Conservation (phyloP, 352 stramenopile genomes). For the Phytophthora aleatoria region DNA sequence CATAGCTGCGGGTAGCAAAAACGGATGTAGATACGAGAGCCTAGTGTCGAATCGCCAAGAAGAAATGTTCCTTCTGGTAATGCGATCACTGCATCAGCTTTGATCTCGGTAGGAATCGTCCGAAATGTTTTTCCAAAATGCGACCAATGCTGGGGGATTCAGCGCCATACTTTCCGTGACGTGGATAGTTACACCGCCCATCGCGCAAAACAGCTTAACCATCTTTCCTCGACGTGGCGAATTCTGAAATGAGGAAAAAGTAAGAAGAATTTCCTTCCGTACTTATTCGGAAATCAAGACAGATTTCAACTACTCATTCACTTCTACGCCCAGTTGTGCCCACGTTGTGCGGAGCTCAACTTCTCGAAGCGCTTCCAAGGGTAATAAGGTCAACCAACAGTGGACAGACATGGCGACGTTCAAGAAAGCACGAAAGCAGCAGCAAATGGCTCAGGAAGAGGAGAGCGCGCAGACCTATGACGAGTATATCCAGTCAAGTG, state of each 20-base stretch:
- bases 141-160: conserved; percentile 33
- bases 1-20: conserved; percentile 23
- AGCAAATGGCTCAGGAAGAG: conserved; percentile 45
- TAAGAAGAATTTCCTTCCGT: too few species aligned
- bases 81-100: conserved; percentile 25
- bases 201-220: too few species aligned
- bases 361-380: conserved; percentile 42
- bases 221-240: too few species aligned
- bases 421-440: conserved; percentile 49
- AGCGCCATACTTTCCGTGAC: background rate
- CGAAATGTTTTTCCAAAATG: conserved; percentile 35
- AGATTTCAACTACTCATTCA: too few species aligned
- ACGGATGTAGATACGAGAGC: conserved; percentile 36
- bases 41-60: conserved; percentile 1
- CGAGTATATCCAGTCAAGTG: conserved; percentile 70
- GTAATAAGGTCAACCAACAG: conserved; percentile 72
- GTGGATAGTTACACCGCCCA: background rate
- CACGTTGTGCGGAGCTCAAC: background rate
- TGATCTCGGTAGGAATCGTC: conserved; percentile 19
- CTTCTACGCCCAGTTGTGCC: background rate
- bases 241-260: too few species aligned
- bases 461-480: conserved; percentile 77
- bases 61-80: conserved; percentile 10
- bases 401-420: conserved; percentile 77
- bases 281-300: too few species aligned